Base-by-base conservation (phyloP, 345 rosid species). In the Gossypium arboreum region DNA sequence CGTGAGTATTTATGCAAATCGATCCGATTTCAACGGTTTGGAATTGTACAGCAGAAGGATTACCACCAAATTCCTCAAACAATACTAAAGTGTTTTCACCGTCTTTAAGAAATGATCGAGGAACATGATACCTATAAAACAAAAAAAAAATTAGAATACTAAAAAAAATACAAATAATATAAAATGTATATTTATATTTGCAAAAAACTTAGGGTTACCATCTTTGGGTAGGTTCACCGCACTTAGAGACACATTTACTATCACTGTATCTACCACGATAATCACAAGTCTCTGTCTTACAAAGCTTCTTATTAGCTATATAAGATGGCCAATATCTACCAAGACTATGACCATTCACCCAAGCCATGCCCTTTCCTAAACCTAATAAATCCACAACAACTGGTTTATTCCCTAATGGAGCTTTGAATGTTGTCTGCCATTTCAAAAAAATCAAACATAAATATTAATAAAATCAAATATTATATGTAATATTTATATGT, bases 61-160 rank as follows among this genome's bases (percentile, higher is more conserved):
- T 82, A 16, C 91, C 97, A 2, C 90, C 94, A 0, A 84, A 75
- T 72, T 90, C 95, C 80, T 89, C 94, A 12, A 89, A 86, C 62
- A 90, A 71, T 18, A 87, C 88, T 24, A 89, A 43, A 0, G 77
- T 76, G 71, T 90, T 92, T 7, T 70, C 85, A 0, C 79, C 78
- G 0, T 70, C 55, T 12, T 78, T 72, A 12, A 90, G 48, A 77
- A 84, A 78, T 8, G 89, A 83, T 11, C 89, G 81, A 4, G 88
- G 92, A 47, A 86, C 75, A 71, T 87, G 93, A 47, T 87, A 90
- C 86, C 91, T 83, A 3, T 1, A 8, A 50, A 74, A 71, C 22
- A 29, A 17, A 12, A 58, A 22, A 22, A 24, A 43, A 18, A 41
- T n/a, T 1, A 41, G 7, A 34, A 2, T 3, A 29, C 1, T 29